Base-by-base conservation (phyloP, 495 filamentous ascomycete genomes). In the Parachaetomium inaequale region DNA sequence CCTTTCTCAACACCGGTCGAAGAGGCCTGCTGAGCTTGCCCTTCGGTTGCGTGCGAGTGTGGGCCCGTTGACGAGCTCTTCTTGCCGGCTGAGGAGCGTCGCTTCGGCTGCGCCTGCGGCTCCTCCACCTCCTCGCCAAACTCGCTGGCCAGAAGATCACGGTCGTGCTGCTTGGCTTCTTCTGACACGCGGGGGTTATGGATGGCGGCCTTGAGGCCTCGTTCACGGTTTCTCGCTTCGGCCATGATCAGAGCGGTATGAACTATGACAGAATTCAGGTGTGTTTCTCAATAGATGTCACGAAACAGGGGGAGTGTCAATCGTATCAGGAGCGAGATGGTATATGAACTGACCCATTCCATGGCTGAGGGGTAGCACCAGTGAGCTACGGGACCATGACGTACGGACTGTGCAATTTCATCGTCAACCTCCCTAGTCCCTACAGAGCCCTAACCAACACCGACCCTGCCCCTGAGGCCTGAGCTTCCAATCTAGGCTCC, bases 111-210 rank as follows among this genome's bases (percentile, higher is more conserved):
- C 15, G 63, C 12, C 28, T 40, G 15, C n/a, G 38, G 43, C 10
- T 50, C 14, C 34, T 65, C 65, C 5, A 65, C 7, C 2, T 42
- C 2, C 28, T 66, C 66, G 38, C 66, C 66, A 19, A 63, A 65
- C 26, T 68, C 66, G 23, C 43, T 62, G 8, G 47, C 63, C 23
- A 68, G 38, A 12, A 65, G 64, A 51, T 68, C 63, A 7, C 63
- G 63, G 52, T 68, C 80, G 28, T 68, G 75, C 50, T 78, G 70
- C 68, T 79, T 81, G 12, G 80, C 78, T 53, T 78, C 74, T 21
- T 78, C 71, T 2, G 79, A 80, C 0, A 80, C 79, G 32, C 69
- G 63, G 32, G 71, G 71, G 54, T 73, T 73, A 60, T 63, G 55
- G 50, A 71, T 28, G 59, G 71, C 71, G 8, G 71, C 69, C 38